Percentiles rank a stretch among this genome's conserved stretches.
Conservation (phyloP, 1,284 basidiomycete genomes). For the Ceratobasidium sp. region DNA sequence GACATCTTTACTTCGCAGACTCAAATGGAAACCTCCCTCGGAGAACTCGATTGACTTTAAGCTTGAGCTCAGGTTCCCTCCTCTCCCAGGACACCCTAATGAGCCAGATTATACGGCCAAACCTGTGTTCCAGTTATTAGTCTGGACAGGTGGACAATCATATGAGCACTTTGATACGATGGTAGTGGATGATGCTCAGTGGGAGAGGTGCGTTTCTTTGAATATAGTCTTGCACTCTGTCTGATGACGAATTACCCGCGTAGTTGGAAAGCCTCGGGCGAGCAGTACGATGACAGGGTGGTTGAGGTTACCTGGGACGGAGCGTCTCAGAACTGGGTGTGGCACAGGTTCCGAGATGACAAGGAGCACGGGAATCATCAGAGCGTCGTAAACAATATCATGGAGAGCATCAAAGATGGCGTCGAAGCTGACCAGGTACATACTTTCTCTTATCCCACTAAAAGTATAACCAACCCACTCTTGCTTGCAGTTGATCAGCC, state of each 20-base stretch:
- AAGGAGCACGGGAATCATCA: conserved; percentile 90
- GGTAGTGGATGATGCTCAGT: conserved; percentile 88
- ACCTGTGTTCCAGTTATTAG: conserved; percentile 85
- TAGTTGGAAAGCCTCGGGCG: conserved; percentile 85
- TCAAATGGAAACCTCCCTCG: conserved; percentile 99
- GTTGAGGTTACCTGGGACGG: conserved; percentile 94
- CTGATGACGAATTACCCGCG: conserved; percentile 7
- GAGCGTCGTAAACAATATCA: conserved; percentile 83
- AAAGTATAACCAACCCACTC: neutral
- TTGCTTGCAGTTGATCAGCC: conserved; percentile 48
- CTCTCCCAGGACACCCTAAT: conserved; percentile 62
- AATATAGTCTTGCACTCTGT: neutral
- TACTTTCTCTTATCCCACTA: neutral
- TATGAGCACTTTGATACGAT: conserved; percentile 92
- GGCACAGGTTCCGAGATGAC: conserved; percentile 92
- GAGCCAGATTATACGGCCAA: conserved; percentile 85
- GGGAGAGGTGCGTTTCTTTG: conserved; percentile 77
- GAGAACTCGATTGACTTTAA: conserved; percentile 99
- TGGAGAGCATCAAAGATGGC: conserved; percentile 88
- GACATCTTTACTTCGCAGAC: conserved; percentile 59
- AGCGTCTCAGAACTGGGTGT: conserved; percentile 73
- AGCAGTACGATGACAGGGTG: conserved; percentile 92
- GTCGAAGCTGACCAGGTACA: conserved; percentile 85
- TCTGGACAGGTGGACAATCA: conserved; percentile 71
- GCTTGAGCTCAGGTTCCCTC: conserved; percentile 91